A percentile compares a stretch with the other conserved stretches of the same genome.
Evolutionary conservation across 1,139 yeast genomes (phyloP).

Genomic region (Citeromyces siamensis): DNA sequence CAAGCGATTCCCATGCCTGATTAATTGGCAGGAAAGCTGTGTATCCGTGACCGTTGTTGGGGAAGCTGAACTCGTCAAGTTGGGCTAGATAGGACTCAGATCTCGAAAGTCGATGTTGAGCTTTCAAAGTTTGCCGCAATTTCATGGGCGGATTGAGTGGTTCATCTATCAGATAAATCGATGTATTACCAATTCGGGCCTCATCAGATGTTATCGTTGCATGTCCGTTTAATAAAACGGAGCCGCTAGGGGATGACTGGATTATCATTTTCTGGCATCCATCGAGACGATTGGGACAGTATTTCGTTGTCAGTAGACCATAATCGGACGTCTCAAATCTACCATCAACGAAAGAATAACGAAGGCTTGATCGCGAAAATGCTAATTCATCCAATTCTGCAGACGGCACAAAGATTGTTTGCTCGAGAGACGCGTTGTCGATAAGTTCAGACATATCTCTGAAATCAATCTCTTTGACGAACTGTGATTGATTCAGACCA

Average conservation of each 20-base stretch:
- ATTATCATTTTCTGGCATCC: constrained; percentile 34
- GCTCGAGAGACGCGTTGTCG: constrained; percentile 36
- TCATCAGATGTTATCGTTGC: constrained; percentile 26
- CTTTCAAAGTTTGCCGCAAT: constrained; percentile 37
- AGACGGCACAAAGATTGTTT: constrained; percentile 40
- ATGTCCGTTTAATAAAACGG: constrained; percentile 31
- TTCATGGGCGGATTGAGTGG: constrained; percentile 45
- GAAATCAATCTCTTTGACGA: constrained; percentile 60
- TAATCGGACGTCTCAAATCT: constrained; percentile 23
- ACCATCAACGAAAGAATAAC: constrained; percentile 61
- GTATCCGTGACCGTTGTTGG: constrained; percentile 42
- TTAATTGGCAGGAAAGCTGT: constrained; percentile 75
- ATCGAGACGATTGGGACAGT: constrained; percentile 28
- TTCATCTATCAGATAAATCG: constrained; percentile 51
- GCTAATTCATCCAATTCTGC: constrained; percentile 25
- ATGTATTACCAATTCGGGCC: constrained; percentile 37
- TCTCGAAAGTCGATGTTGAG: constrained; percentile 38
- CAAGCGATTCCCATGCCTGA: constrained; percentile 58
- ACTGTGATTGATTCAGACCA: constrained; percentile 55
- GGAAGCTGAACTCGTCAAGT: constrained; percentile 30
- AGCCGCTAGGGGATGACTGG: constrained; percentile 25
- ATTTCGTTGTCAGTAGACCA: constrained; percentile 31
- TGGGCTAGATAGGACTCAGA: constrained; percentile 38
- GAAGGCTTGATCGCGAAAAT: constrained; percentile 21
- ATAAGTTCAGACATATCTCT: constrained; percentile 46